Evolutionary conservation across 768 basidiomycete species (phyloP).

Genomic region (button mushroom (Agaricus bisporus)): DNA sequence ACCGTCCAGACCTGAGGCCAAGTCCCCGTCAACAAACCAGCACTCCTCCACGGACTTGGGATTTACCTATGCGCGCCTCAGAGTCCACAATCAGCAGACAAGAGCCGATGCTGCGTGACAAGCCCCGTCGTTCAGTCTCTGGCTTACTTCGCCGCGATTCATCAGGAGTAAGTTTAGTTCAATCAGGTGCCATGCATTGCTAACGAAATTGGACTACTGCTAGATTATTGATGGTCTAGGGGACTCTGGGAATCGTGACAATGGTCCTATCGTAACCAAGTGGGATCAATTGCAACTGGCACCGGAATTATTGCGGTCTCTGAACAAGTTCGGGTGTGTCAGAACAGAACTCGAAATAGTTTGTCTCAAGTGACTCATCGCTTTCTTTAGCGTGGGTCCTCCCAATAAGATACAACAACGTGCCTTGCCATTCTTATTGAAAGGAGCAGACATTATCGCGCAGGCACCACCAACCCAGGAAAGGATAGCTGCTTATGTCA

Average conservation of each 20-base stretch:
- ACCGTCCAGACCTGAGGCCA: slow-evolving; percentile 58
- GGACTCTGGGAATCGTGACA: slow-evolving; percentile 50
- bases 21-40: slow-evolving; percentile 52
- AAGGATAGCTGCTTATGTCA: slow-evolving; percentile 94
- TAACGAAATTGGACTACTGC: slow-evolving; percentile 3
- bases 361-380: background rate
- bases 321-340: slow-evolving; percentile 90
- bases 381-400: slow-evolving; percentile 70
- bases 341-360: background rate
- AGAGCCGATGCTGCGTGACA: slow-evolving; percentile 47
- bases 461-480: slow-evolving; percentile 99
- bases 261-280: slow-evolving; percentile 81
- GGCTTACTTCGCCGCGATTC: slow-evolving; percentile 71
- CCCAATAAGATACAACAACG: slow-evolving; percentile 99
- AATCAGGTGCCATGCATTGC: background rate
- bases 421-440: slow-evolving; percentile 90
- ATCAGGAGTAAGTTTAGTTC: slow-evolving; percentile 46
- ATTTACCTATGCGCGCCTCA: slow-evolving; percentile 58
- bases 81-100: slow-evolving; percentile 38
- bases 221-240: slow-evolving; percentile 53
- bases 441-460: slow-evolving; percentile 94
- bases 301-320: slow-evolving; percentile 80
- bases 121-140: slow-evolving; percentile 64
- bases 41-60: slow-evolving; percentile 78
- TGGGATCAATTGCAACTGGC: slow-evolving; percentile 91